Evolutionary conservation across 805 yeast species (phyloP), one percentile per base, ranked within the genome.

Genomic region (Lipomyces yamanashiensis): DNA sequence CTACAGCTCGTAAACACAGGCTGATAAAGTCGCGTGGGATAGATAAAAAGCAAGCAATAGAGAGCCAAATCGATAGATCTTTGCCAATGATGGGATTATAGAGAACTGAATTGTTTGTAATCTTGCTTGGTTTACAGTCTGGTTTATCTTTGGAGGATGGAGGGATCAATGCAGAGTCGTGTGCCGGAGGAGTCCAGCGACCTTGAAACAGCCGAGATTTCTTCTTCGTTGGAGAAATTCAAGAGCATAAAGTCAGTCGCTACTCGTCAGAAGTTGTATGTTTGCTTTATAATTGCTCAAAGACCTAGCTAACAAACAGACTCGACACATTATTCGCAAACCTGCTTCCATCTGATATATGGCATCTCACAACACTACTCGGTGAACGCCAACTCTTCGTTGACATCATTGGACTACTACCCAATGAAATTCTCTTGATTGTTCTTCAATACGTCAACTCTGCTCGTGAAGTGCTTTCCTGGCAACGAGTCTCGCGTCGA

Each of bases 401-500:
- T 17, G 69, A 66, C 43, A 59, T 66, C 54, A 51, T 66, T 19
- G 57, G 58, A 1, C 47, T 66, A 7, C 58, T 66, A 7, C 69
- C 69, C 7, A 40, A 52, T 10, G 69, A 66, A 39, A 52, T 66
- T 33, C 52, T 66, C 43, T 54, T 66, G 17, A 47, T 57, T 23
- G 59, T 66, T 10, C 52, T 66, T 10, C 64, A 68, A 41, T 66
- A 63, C 50, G 62, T 58, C 36, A 34, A 39, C 40, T 43, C 62
- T 10, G 64, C 64, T 10, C 63, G 67, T 15, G 69, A 66, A 23
- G 55, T 66, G 15, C 59, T 66, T 28, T 44, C 53, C 40, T 66
- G 69, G 69, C 67, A 57, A n/a, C 58, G 69, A 34, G 69, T 66
- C 1, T 44, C 66, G 36, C 51, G 39, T 33, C 67, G 62, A n/a